These are phyloP conservation scores for Kwoniella dendrophila DNA, from an alignment of 768 basidiomycete species.

Conservation along the genomic window DNA sequence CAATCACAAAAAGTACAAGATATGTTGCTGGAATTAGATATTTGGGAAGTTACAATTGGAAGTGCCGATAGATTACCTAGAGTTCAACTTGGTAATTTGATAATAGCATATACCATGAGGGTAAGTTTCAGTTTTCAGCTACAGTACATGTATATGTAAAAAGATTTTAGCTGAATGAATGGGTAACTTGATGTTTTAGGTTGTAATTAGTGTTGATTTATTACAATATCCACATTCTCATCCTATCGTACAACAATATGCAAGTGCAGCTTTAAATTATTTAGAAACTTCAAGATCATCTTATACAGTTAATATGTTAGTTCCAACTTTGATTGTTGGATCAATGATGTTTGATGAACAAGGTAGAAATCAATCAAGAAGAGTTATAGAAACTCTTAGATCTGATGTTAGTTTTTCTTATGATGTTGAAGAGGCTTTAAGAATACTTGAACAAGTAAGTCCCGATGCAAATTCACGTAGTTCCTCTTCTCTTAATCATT, in stretches of 20 bases:
- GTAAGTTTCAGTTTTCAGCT: conserved; percentile 7
- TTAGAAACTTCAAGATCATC: conserved; percentile 1
- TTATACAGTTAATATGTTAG: conserved; percentile 1
- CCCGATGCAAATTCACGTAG: too few species aligned
- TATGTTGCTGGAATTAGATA: conserved; percentile 21
- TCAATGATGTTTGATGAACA: conserved; percentile 4
- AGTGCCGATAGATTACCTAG: conserved; percentile 5
- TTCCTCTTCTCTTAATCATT: not conserved
- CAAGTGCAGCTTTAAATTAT: conserved; percentile 2
- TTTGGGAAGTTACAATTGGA: conserved; percentile 21
- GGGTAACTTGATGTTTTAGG: conserved; percentile 8
- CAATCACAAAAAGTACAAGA: conserved; percentile 25
- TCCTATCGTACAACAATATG: conserved; percentile 13
- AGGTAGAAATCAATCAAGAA: conserved; percentile 1
- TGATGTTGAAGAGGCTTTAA: conserved; percentile 13
- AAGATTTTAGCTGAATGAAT: too few species aligned
- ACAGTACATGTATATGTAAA: too few species aligned
- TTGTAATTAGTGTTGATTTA: conserved; percentile 19
- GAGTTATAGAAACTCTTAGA: conserved; percentile 1
- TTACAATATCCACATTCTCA: conserved; percentile 17
- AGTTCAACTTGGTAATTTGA: conserved; percentile 19
- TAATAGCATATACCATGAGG: conserved; percentile 18
- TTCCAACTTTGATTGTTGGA: conserved; percentile 24
- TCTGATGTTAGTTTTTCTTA: conserved; percentile 11
- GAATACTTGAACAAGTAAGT: conserved; percentile 11